phyloP scores from a whole-genome alignment of 2,329 filamentous ascomycete genomes.

The Tolypocladium pustulatum region DNA sequence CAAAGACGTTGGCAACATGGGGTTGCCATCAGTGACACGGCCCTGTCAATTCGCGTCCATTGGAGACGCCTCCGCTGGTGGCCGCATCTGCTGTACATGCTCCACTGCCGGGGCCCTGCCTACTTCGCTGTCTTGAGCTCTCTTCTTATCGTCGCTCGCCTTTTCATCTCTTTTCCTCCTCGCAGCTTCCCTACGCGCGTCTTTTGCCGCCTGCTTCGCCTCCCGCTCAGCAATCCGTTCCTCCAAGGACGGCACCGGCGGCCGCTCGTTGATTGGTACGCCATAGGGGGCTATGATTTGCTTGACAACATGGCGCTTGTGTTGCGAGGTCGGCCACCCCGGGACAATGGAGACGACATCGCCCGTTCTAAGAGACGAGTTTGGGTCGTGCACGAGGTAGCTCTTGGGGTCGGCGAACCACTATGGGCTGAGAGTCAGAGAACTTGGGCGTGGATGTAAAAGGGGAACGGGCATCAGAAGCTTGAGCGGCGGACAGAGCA shows the following conservation, averaged over 20 bases:
- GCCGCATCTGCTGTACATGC: background rate
- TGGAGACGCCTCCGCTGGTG: background rate
- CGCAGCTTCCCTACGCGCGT: slow-evolving; percentile 35
- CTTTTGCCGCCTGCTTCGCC: slow-evolving; percentile 45
- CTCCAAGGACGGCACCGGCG: slow-evolving; percentile 53
- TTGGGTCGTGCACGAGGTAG: slow-evolving; percentile 70
- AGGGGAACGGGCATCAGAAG: background rate
- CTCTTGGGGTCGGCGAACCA: slow-evolving; percentile 52
- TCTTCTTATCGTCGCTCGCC: background rate
- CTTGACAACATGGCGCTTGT: slow-evolving; percentile 65
- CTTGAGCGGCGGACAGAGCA: background rate
- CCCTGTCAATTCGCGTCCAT: background rate
- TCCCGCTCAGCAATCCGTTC: slow-evolving; percentile 48
- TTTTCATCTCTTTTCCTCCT: slow-evolving; percentile 12
- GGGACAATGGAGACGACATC: slow-evolving; percentile 64
- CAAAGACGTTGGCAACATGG: background rate
- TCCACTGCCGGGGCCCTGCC: slow-evolving; percentile 2
- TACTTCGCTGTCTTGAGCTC: background rate
- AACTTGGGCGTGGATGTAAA: background rate
- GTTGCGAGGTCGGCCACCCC: slow-evolving; percentile 53
- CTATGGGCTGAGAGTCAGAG: slow-evolving; percentile 15
- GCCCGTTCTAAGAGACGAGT: slow-evolving; percentile 59
- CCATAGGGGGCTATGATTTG: slow-evolving; percentile 63
- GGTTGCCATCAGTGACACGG: background rate
- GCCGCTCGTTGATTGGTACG: slow-evolving; percentile 50